These are phyloP conservation scores for Heterobasidion irregulare DNA, from an alignment of 1,284 basidiomycete genomes.

Conservation along the genomic window DNA sequence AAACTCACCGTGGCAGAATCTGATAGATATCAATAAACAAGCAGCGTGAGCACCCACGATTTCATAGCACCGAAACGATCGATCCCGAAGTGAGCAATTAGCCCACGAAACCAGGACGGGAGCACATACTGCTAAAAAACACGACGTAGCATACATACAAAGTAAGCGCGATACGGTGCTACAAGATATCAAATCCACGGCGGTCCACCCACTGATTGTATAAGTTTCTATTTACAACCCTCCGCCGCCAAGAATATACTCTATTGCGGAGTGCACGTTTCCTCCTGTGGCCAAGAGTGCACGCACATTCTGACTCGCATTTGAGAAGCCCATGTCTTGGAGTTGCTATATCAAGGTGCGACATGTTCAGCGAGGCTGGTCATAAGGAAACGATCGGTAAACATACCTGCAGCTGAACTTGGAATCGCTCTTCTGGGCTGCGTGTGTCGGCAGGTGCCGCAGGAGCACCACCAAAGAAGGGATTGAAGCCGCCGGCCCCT, in stretches of 20 bases:
- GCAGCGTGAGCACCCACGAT: too few relatives aligned
- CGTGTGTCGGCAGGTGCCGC: constrained; percentile 53
- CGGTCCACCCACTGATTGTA: neutral
- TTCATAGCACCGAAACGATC: neutral
- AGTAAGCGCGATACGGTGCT: neutral
- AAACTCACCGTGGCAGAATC: too few relatives aligned
- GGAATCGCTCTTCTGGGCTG: constrained; percentile 83
- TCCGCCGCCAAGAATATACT: constrained; percentile 80
- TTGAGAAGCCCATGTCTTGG: constrained; percentile 82
- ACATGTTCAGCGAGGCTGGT: neutral
- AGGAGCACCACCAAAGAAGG: constrained; percentile 23
- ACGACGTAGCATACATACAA: neutral
- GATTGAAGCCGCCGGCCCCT: constrained; percentile 13
- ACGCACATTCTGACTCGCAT: constrained; percentile 83
- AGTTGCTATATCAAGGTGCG: constrained; percentile 49
- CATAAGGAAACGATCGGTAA: neutral
- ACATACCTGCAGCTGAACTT: constrained; percentile 71
- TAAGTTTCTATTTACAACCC: constrained; percentile 31
- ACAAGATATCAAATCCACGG: neutral
- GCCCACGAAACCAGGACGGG: neutral
- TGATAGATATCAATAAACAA: too few relatives aligned
- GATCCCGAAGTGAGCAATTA: neutral
- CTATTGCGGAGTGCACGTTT: constrained; percentile 84
- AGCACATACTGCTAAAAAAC: neutral
- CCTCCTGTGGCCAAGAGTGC: constrained; percentile 83